Conservation (phyloP, 2,329 filamentous ascomycete species). For the Emergomyces pasteurianus region DNA sequence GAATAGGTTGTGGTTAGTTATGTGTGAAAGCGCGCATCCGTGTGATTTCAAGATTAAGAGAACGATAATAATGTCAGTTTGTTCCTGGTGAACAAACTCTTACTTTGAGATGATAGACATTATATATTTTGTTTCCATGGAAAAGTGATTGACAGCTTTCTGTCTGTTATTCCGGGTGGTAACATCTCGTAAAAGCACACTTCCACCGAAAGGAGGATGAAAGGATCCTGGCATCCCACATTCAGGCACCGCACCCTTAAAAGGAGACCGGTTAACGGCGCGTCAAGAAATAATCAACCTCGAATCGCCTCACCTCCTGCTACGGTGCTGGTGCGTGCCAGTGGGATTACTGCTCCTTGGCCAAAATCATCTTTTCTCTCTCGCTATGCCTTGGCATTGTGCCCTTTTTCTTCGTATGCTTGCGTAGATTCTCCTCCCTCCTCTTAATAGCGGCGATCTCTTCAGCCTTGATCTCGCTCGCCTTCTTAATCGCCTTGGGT, state of each 20-base stretch:
- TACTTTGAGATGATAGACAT: not conserved
- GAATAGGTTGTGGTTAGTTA: constrained; percentile 3
- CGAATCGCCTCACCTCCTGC: not conserved
- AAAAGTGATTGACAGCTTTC: not conserved
- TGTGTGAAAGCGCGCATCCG: not conserved
- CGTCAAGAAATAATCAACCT: not conserved
- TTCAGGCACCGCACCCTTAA: not conserved
- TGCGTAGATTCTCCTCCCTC: constrained; percentile 85
- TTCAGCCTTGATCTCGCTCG: constrained; percentile 82
- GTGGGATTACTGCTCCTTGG: constrained; percentile 43
- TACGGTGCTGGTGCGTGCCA: not conserved
- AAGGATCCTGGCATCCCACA: not conserved
- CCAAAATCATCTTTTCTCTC: constrained; percentile 86
- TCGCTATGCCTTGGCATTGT: constrained; percentile 61
- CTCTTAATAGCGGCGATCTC: constrained; percentile 81
- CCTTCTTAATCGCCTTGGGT: constrained; percentile 91
- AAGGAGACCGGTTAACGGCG: not conserved
- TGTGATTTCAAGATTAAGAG: not conserved
- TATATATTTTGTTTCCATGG: not conserved
- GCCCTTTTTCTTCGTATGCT: constrained; percentile 69
- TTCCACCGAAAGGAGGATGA: not conserved
- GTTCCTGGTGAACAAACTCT: not conserved
- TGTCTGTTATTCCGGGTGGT: not conserved
- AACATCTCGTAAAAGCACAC: no score
- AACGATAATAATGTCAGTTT: not conserved